A percentile compares a stretch with the other conserved stretches of the same genome.
phyloP scores from a whole-genome alignment of 352 stramenopile species.

The Globisporangium middletonii region DNA sequence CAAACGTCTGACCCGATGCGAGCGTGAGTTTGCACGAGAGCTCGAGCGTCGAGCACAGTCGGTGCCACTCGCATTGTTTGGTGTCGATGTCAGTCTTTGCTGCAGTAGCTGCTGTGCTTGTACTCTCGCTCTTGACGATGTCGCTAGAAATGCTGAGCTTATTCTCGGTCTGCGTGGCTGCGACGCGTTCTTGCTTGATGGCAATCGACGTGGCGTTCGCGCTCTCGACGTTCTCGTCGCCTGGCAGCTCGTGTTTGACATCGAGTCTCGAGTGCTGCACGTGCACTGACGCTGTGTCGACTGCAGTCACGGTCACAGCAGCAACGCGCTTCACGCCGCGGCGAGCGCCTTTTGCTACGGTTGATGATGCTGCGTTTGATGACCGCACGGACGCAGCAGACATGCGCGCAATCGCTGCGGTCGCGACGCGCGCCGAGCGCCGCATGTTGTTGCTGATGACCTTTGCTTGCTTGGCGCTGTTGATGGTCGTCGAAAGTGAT shows the following conservation, averaged over 20 bases:
- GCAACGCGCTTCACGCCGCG: conserved; percentile 3
- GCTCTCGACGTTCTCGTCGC: no score
- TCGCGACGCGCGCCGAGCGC: neutral
- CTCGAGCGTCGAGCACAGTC: conserved; percentile 32
- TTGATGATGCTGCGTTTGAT: no score
- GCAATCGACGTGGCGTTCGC: no score
- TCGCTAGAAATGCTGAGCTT: neutral
- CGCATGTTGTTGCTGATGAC: neutral
- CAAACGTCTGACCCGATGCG: conserved; percentile 47
- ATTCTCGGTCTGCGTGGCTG: conserved; percentile 2
- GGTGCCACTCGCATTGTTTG: conserved; percentile 17
- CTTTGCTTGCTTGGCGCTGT: neutral
- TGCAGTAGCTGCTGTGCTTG: neutral
- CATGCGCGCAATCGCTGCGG: neutral
- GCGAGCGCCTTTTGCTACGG: no score
- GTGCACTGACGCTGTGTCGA: neutral
- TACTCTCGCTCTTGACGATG: neutral
- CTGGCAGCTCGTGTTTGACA: no score
- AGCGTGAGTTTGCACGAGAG: conserved; percentile 44
- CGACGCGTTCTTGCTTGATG: conserved; percentile 5
- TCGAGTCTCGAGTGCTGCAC: conserved; percentile 9
- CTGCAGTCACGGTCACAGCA: neutral
- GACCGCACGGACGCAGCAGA: neutral
- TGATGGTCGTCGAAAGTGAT: neutral
- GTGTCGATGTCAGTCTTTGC: neutral